Evolutionary conservation across 306 rosid species (phyloP), one percentile per base, ranked within the genome.

Genomic region (Prunus salicina): DNA sequence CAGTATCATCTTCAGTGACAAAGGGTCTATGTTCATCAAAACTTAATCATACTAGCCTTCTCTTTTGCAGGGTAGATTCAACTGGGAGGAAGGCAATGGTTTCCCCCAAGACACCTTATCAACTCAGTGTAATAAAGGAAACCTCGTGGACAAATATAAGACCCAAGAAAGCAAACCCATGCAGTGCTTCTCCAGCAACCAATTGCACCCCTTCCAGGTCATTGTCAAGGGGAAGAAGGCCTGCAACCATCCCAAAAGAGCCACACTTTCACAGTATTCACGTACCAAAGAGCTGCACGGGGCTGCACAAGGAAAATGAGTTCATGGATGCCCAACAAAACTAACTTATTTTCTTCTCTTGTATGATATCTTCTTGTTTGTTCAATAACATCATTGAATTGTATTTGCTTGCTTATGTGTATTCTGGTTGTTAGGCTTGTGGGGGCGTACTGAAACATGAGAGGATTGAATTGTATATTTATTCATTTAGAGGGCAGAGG

Each of bases 231-330:
- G 89, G 79, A 75, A 86, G 71, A 79, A 86, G 78, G 81, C 69
- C 87, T 16, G 14, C 78, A 64, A 92, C 97, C 38, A 80, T 87
- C 71, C 88, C 97, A 6, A 89, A 83, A 85, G 90, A 88, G 73
- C 97, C 93, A 49, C 86, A 80, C 45, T 89, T 92, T 83, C 97
- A 90, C 34, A 75, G 66, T 41, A 81, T 86, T 60, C 97, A 88
- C 45, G 84, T 87, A 57, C 96, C 91, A 0, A 87, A 70, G 87
- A 75, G 76, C 79, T 82, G 87, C 82, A 72, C 82, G 12, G 78
- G 73, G 79, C 74, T 82, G 87, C 88, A 78, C 85, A 20, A 77
- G 76, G 85, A 80, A 82, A 73, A 56, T 63, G 77, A 75, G 43
- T 22, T 49, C 4, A 20, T 27, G 62, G 70, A 78, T 53, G 61